Evolutionary conservation across 208 protist genomes (phyloP), one percentile per base, ranked within the genome.

Genomic region (Jaenimonas drosophilae): DNA sequence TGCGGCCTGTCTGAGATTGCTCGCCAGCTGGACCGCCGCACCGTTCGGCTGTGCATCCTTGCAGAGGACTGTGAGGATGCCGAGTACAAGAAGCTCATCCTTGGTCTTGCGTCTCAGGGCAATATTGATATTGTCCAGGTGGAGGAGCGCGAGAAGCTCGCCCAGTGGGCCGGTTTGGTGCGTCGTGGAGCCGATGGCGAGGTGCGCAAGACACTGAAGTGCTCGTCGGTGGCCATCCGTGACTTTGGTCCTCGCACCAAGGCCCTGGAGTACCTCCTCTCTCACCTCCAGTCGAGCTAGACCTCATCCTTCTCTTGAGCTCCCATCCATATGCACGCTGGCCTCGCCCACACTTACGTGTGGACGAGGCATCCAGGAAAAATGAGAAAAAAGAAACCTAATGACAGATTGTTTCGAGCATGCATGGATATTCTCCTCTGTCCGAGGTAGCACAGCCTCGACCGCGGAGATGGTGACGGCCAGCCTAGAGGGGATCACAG

Each of bases 11-110:
- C 78, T 25, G 81, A 90, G 59, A 80, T 91, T 23, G 62, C 87
- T 47, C 80, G 79, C 52, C 75, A 79, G 17, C 75, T 95, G 20
- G 77, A 95, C 66, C 74, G 76, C 64, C 72, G 77, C 65, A 76
- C 57, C 50, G 87, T 76, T 25, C 76, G 86, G 62, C 68, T 95
- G 49, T 89, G 76, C 64, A 73, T 95, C 41, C 81, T 95, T 44
- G 83, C 87, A 33, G 83, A 92, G 19, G 83, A 92, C 69, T 92
- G 83, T 70, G 87, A 95, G 49, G 83, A 95, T 54, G 81, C 83
- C 70, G 77, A 75, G 46, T 95, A 92, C 80, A 95, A 92, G 76
- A 90, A 88, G 48, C 83, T 95, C 32, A 70, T 95, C 48, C 81
- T 63, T 6, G 81, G 78, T 34, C 80, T 95, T 26, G 63, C 74